Percentiles rank a stretch among this genome's conserved stretches.
Conservation (phyloP, 2,329 filamentous ascomycete genomes). For the Ophiostoma novo-ulmi region DNA sequence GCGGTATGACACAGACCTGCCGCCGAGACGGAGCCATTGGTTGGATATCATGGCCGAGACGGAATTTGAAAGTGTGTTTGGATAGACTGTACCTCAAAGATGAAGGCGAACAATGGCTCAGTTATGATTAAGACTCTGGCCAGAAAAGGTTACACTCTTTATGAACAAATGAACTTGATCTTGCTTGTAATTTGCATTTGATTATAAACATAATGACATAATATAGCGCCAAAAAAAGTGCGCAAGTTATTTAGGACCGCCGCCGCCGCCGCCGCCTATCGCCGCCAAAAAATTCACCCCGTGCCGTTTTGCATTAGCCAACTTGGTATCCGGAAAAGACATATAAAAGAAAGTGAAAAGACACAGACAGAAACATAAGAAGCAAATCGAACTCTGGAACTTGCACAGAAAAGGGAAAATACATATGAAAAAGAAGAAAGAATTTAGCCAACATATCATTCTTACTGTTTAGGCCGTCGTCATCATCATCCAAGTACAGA, state of each 20-base stretch:
- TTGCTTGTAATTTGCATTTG: no score
- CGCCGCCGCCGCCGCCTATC: not conserved
- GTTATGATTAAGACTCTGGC: no score
- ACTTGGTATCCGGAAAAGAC: not conserved
- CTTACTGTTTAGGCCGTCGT: not conserved
- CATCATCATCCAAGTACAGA: not conserved
- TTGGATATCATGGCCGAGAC: slow-evolving; percentile 26
- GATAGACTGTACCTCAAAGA: slow-evolving; percentile 4
- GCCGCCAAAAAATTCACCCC: not conserved
- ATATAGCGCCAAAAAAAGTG: no score
- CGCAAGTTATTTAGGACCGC: no score
- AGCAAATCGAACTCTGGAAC: no score
- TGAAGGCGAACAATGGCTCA: no score
- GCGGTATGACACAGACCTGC: slow-evolving; percentile 36
- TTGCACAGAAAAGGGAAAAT: no score
- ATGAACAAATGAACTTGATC: no score
- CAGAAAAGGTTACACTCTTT: no score
- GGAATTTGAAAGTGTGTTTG: slow-evolving; percentile 25
- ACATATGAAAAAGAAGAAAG: not conserved
- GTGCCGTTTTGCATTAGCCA: not conserved
- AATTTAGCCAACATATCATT: not conserved
- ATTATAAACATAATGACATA: no score
- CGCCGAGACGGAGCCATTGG: slow-evolving; percentile 25
- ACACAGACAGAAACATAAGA: no score
- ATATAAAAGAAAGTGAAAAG: not conserved